phyloP scores from a whole-genome alignment of 305 asterid species.

The Ajuga reptans region DNA sequence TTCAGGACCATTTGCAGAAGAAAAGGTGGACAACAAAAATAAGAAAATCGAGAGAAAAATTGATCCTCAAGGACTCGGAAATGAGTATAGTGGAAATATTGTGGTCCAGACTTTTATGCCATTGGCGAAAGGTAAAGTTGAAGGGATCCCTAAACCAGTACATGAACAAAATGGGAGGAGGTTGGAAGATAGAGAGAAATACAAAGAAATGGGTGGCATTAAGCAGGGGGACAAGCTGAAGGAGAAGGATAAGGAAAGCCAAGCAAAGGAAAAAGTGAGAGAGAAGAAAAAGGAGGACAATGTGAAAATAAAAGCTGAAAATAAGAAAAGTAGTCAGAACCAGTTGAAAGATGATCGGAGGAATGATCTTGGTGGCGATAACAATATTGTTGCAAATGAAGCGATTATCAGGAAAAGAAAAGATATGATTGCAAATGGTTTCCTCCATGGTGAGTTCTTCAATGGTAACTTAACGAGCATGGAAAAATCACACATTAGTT shows the following conservation, averaged over 20 bases:
- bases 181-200: conserved; percentile 36
- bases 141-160: conserved; percentile 29
- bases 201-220: conserved; percentile 29
- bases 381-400: conserved; percentile 18
- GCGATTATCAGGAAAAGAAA: conserved; percentile 34
- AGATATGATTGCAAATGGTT: conserved; percentile 37
- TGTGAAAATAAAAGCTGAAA: conserved; percentile 26
- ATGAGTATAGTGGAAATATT: conserved; percentile 29
- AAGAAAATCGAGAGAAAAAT: conserved; percentile 32
- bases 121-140: conserved; percentile 28
- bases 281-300: conserved; percentile 25
- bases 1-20: conserved; percentile 29
- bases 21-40: conserved; percentile 31
- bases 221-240: conserved; percentile 32
- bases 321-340: conserved; percentile 22
- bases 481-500: neutral
- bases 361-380: conserved; percentile 22
- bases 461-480: neutral
- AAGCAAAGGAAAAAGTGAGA: conserved; percentile 33
- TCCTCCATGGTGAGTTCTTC: conserved; percentile 46
- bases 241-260: conserved; percentile 32
- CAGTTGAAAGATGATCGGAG: conserved; percentile 24
- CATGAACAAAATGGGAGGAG: conserved; percentile 32
- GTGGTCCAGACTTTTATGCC: conserved; percentile 26
- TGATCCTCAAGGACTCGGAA: conserved; percentile 27